Base-by-base conservation (phyloP, 495 filamentous ascomycete genomes). In the Talaromyces wortmannii region DNA sequence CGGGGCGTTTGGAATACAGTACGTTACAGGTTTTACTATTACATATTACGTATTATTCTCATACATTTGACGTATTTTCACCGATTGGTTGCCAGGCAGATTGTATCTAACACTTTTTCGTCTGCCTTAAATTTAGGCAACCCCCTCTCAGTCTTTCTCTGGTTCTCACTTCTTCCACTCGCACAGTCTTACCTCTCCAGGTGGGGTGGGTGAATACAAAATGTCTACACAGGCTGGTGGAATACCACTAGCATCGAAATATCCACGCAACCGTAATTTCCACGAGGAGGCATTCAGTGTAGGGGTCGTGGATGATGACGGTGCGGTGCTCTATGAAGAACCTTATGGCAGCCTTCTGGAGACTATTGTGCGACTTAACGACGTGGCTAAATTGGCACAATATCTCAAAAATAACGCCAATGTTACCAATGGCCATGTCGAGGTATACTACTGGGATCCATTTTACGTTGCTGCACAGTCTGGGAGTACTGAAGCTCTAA, bases 221-320 rank as follows among this genome's bases (percentile, higher is more conserved):
- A 48, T 48, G 46, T 48, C 46, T 29, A 12, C 16, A 31, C 46
- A 31, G 31, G 15, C 46, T 12, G 10, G 18, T 4, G 46, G 29
- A 12, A 7, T 7, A 48, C 17, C 31, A 43, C 40, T 11, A 17
- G 11, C 8, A 12, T 48, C 46, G 18, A 31, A 18, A 17, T 29
- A 48, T 48, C 2, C 5, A 29, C 2, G 13, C 5, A 29, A 11
- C 13, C 46, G 12, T 48, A 16, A 31, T 12, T 23, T 48, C 18
- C 50, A 50, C 16, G n/a, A 66, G 59, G 57, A 58, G 48, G 48
- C 36, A 49, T 23, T 51, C 29, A 10, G 56, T 7, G 51, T 15
- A 17, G 50, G 57, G 13, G 46, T 48, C 31, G 18, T 29, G 10
- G 46, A 48, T 29, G 46, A 48, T 29, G 46, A 48, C 18, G 46